Evolutionary conservation across 2,329 filamentous ascomycete species (phyloP), one percentile per base, ranked within the genome.

Genomic region (Corynespora cassiicola): DNA sequence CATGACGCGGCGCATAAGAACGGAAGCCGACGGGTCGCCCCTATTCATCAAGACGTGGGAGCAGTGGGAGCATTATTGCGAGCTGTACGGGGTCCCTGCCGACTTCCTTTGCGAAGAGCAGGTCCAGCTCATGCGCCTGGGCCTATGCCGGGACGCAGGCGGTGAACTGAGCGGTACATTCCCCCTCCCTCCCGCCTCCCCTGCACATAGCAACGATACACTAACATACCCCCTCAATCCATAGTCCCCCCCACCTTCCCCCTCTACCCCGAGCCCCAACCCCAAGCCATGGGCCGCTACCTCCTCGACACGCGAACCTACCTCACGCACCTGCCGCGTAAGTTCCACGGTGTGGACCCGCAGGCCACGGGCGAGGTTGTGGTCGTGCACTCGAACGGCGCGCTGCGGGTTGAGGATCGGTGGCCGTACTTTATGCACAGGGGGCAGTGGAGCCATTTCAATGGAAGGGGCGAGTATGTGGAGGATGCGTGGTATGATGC

Each of bases 181-280:
- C 21, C 16, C 23, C 21, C 1, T 19, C 8, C 7, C 6, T 18
- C 10, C 14, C 15, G 18, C 20, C 37, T n/a, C 4, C 9, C 9
- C 15, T 10, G 2, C 10, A 32, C 9, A 25, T 10, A 34, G 28
- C 16, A 18, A 17, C 12, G 16, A 14, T 18, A 14, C 12, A 11
- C 34, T 48, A 14, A 45, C 20, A 8, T 9, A 8, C 11, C n/a
- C n/a, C n/a, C n/a, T n/a, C n/a, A n/a, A n/a, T n/a, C n/a, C n/a
- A 18, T 14, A 61, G 56, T 39, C 17, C 50, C 54, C 2, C 51
- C 52, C 3, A 24, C 12, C 4, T 50, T 36, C 20, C 57, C 56
- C 2, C 44, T 54, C 5, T 63, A 63, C 39, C 60, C 60, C 0
- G 58, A 63, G 28, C 60, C 61, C 5, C 46, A 43, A 10, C 39